Conservation (phyloP, 768 basidiomycete species). For the Boletus rubroflammeus region DNA sequence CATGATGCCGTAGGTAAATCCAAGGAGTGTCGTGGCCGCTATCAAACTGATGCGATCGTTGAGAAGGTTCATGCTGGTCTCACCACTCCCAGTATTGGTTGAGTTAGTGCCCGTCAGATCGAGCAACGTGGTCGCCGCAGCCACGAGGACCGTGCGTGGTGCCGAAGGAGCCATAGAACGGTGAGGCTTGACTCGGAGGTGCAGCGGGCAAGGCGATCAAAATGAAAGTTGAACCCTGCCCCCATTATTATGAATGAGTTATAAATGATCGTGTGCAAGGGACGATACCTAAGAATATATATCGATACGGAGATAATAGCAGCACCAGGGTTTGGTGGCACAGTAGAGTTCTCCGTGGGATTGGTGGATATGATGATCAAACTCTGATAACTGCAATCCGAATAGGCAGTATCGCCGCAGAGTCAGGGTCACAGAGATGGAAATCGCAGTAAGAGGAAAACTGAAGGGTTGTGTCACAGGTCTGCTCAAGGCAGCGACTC, state of each 20-base stretch:
- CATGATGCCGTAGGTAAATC: constrained; percentile 22
- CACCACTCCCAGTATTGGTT: background rate
- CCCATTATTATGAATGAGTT: constrained; percentile 19
- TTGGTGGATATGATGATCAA: constrained; percentile 8
- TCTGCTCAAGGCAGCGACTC: too few species aligned
- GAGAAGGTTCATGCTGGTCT: constrained; percentile 7
- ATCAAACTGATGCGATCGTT: constrained; percentile 26
- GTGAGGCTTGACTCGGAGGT: constrained; percentile 5
- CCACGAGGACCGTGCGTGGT: constrained; percentile 5
- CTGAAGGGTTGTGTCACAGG: background rate
- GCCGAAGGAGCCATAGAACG: constrained; percentile 3
- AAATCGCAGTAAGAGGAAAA: background rate
- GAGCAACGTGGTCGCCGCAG: constrained; percentile 1
- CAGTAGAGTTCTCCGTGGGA: constrained; percentile 6
- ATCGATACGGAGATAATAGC: constrained; percentile 16
- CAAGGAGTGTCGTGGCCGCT: constrained; percentile 23
- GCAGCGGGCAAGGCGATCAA: constrained; percentile 6
- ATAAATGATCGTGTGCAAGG: constrained; percentile 27
- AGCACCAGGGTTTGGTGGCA: background rate
- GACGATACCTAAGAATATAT: constrained; percentile 1
- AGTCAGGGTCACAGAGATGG: constrained; percentile 13
- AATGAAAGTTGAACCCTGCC: constrained; percentile 10
- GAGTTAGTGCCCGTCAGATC: constrained; percentile 10
- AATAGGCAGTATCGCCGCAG: constrained; percentile 2
- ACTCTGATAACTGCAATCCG: constrained; percentile 22